phyloP scores from a whole-genome alignment of 176 grass and related monocot species.

The Phyllostachys edulis region DNA sequence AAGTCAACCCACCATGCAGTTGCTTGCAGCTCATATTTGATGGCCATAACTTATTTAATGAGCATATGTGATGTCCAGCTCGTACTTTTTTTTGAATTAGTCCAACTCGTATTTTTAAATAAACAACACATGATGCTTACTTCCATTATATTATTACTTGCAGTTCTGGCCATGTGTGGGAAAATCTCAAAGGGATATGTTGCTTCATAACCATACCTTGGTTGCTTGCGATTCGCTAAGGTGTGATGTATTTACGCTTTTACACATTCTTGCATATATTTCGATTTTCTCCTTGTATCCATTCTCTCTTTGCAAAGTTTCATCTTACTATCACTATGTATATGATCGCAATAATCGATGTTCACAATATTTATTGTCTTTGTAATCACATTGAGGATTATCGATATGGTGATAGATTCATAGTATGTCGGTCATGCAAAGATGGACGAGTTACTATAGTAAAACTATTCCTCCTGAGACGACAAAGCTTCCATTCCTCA shows the following conservation, averaged over 20 bases:
- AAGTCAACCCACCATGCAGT: background rate
- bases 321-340: background rate
- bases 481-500: background rate
- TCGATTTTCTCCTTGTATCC: background rate
- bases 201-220: slow-evolving; percentile 1
- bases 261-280: background rate
- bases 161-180: background rate
- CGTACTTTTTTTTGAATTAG: slow-evolving; percentile 23
- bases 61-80: slow-evolving; percentile 37
- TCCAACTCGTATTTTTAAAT: slow-evolving; percentile 28
- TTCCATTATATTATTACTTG: slow-evolving; percentile 14
- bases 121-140: slow-evolving; percentile 30
- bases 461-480: background rate
- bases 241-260: background rate
- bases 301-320: slow-evolving; percentile 6
- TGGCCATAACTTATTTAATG: slow-evolving; percentile 27
- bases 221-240: slow-evolving; percentile 6
- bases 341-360: background rate
- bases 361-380: background rate
- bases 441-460: background rate
- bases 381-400: background rate
- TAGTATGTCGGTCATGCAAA: background rate
- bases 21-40: background rate
- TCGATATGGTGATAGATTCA: background rate
- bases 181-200: slow-evolving; percentile 13